These are phyloP conservation scores for Ophiostoma quercus DNA, from an alignment of 2,329 filamentous ascomycete species.

Conservation along the genomic window DNA sequence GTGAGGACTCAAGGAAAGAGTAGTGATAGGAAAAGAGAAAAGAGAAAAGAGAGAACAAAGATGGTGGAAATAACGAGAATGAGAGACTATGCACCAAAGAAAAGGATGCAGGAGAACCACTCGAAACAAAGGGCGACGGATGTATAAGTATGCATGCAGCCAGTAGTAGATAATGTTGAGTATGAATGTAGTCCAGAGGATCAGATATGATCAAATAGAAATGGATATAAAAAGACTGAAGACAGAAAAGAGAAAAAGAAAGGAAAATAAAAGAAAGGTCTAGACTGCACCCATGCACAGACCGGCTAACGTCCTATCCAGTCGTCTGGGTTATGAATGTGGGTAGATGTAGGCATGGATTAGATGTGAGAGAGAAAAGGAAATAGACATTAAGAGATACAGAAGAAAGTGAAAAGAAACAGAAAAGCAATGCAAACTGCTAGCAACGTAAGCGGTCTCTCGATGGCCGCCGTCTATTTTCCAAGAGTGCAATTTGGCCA, in stretches of 20 bases:
- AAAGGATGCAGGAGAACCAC: neutral
- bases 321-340: neutral
- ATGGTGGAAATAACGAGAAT: constrained; percentile 23
- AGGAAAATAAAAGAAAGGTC: neutral
- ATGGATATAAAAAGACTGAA: neutral
- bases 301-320: neutral
- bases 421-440: neutral
- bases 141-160: neutral
- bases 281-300: neutral
- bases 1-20: neutral
- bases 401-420: neutral
- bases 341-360: neutral
- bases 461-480: neutral
- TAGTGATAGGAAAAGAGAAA: neutral
- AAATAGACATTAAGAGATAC: too few species aligned
- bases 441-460: neutral
- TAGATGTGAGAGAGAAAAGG: neutral
- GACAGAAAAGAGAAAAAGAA: neutral
- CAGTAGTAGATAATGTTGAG: neutral
- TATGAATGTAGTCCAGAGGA: neutral
- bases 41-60: constrained; percentile 23
- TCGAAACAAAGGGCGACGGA: constrained; percentile 10
- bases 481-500: neutral
- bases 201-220: neutral
- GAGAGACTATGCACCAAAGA: constrained; percentile 4